Percentiles rank a stretch among this genome's conserved stretches.
phyloP scores from a whole-genome alignment of 768 basidiomycete species.

The Trametes sanguinea region DNA sequence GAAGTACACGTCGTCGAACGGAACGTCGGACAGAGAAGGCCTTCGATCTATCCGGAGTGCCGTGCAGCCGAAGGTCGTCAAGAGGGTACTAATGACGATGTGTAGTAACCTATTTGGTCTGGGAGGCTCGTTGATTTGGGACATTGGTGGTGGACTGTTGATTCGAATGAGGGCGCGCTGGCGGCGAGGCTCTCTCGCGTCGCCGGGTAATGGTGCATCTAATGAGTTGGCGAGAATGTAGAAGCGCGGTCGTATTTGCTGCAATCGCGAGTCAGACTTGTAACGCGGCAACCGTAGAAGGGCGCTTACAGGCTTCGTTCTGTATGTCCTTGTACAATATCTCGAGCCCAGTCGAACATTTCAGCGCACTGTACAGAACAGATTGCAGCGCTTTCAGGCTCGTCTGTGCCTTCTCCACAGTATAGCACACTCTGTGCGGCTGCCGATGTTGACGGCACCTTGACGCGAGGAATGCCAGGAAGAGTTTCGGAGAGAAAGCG shows the following conservation, averaged over 20 bases:
- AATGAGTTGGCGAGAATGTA: slow-evolving; percentile 52
- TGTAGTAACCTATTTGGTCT: slow-evolving; percentile 2
- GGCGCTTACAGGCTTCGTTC: slow-evolving; percentile 49
- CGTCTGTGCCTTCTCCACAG: slow-evolving; percentile 44
- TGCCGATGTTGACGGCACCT: slow-evolving; percentile 70
- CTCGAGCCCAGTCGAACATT: slow-evolving; percentile 62
- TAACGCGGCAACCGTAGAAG: too few species aligned
- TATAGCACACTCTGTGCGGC: slow-evolving; percentile 54
- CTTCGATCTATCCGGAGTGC: slow-evolving; percentile 64
- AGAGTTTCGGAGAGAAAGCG: slow-evolving; percentile 56
- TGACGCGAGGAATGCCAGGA: slow-evolving; percentile 52
- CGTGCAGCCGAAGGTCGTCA: slow-evolving; percentile 44
- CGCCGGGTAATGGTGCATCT: slow-evolving; percentile 33
- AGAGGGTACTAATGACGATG: slow-evolving; percentile 29
- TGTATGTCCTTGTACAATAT: slow-evolving; percentile 66
- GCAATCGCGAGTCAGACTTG: not conserved
- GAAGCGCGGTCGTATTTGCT: slow-evolving; percentile 76
- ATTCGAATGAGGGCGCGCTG: slow-evolving; percentile 44
- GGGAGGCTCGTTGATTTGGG: slow-evolving; percentile 13
- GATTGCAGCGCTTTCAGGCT: slow-evolving; percentile 65
- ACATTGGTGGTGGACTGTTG: slow-evolving; percentile 17
- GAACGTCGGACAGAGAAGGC: slow-evolving; percentile 47
- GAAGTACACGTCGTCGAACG: slow-evolving; percentile 66
- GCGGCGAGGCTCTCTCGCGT: slow-evolving; percentile 14
- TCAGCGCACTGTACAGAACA: slow-evolving; percentile 66